Base-by-base conservation (phyloP, 768 basidiomycete genomes). In the Botryobasidium botryosum region DNA sequence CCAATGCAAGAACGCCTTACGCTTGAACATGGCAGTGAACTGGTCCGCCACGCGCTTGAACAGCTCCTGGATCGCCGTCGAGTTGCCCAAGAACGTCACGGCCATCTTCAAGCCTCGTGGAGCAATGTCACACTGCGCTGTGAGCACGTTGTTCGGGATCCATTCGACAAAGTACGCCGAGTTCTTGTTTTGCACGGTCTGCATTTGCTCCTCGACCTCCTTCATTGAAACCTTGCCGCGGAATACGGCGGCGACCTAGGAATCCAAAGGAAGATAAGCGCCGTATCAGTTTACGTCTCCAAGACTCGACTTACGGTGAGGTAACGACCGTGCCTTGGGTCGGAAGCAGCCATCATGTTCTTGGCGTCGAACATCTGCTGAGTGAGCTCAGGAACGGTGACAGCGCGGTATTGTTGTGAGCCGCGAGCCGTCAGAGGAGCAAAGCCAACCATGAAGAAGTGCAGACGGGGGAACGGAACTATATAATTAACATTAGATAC, bases 211-310 rank as follows among this genome's bases (percentile, higher is more conserved):
- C 65, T 99, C 94, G 46, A 99, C 87, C 61, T 99, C 94, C 66
- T 92, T 92, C 91, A 97, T 96, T n/a, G 90, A 86, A 45, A 97
- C 90, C 64, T 91, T 91, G 54, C 94, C 94, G 64, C 94, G 88
- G 88, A 94, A 99, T 55, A 90, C 79, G 52, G 90, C 88, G 24
- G 90, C 88, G 52, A 92, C 77, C 77, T 79, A 39, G 20, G 35
- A 12, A 32, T 12, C 32, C 21, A 13, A 18, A 29, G 3, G 17
- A 7, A 18, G 39, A 31, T 15, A 13, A n/a, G 6, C 13, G 17
- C 27, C 23, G 21, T 41, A 40, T 40, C 25, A 39, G 26, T 39
- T 2, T 6, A 5, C 29, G 5, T 15, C 35, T 5, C 45, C 7
- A 45, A 44, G 20, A 35, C 2, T 41, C 15, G 24, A 56, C 73